phyloP scores from a whole-genome alignment of 306 rosid genomes.

The Cajanus cajan region DNA sequence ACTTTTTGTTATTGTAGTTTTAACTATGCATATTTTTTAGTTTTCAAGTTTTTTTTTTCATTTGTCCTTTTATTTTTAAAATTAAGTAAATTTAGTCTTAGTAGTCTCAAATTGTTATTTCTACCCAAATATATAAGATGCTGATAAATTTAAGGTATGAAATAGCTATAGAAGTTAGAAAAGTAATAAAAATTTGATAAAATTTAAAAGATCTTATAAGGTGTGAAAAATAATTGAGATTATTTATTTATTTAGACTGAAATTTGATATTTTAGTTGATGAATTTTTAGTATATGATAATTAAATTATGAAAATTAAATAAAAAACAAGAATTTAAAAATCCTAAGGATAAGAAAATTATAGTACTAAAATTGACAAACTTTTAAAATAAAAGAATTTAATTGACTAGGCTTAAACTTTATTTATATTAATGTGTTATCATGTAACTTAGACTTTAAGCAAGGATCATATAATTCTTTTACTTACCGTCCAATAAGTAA shows the following conservation, averaged over 20 bases:
- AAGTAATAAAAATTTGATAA: not conserved
- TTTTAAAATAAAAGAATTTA: not conserved
- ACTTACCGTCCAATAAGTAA: slow-evolving; percentile 98
- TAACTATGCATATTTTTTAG: not conserved
- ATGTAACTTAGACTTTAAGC: slow-evolving; percentile 21
- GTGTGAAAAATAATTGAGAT: not conserved
- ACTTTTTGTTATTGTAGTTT: not conserved
- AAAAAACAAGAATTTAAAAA: not conserved
- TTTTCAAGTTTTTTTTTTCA: too few relatives aligned
- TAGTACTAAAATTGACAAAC: not conserved
- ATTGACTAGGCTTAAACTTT: not conserved
- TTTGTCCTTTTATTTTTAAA: too few relatives aligned
- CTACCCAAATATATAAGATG: not conserved
- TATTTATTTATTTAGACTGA: not conserved
- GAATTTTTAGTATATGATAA: not conserved
- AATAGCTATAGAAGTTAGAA: not conserved
- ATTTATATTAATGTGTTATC: not conserved
- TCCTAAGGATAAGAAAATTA: not conserved
- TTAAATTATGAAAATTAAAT: not conserved
- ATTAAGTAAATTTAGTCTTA: not conserved
- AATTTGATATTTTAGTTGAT: not conserved
- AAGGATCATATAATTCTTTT: slow-evolving; percentile 1
- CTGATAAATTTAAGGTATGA: not conserved
- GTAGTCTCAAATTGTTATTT: not conserved
- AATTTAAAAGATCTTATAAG: not conserved